Base-by-base conservation (phyloP, 495 filamentous ascomycete species). In the Penicillium mononematosum region DNA sequence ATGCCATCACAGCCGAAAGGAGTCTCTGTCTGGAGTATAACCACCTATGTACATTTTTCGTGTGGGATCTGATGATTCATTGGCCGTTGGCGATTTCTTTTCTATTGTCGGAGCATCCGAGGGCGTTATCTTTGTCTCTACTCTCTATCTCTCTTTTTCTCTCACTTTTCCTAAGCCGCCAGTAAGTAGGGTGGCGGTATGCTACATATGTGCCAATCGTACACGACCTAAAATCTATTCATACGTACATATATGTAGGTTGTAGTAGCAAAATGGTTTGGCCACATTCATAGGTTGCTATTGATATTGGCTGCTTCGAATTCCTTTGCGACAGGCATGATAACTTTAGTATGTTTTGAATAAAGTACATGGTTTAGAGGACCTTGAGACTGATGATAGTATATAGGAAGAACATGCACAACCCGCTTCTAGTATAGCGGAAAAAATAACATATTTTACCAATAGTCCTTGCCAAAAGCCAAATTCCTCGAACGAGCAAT, bases 261-360 rank as follows among this genome's bases (percentile, higher is more conserved):
- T n/a, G 5, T 8, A 39, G 36, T 39, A 39, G n/a, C 16, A 39
- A n/a, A 39, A n/a, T 6, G 1, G n/a, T 39, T 39, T 9, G 16
- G 36, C 7, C 36, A 39, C 16, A 29, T 16, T 27, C 24, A 24
- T 20, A 24, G 5, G 27, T 46, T 17, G 7, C 22, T 25, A n/a
- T 74, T 58, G 17, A 75, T 76, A 61, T 91, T 92, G 43, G 80
- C 69, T 0, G 65, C 59, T 58, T 73, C 70, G 47, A 71, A 50
- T 58, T 76, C 70, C 48, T 63, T 31, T 41, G 71, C 71, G 46
- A 70, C 65, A 34, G 68, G 68, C 72, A 73, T 74, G n/a, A 14
- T 56, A 50, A 41, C 41, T 39, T 45, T 48, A n/a, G 12, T 31
- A 17, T 6, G 25, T 25, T 31, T 41, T 11, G 6, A 16, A 43